Base-by-base conservation (phyloP, 257 asterid species). In the Verbena officinalis region DNA sequence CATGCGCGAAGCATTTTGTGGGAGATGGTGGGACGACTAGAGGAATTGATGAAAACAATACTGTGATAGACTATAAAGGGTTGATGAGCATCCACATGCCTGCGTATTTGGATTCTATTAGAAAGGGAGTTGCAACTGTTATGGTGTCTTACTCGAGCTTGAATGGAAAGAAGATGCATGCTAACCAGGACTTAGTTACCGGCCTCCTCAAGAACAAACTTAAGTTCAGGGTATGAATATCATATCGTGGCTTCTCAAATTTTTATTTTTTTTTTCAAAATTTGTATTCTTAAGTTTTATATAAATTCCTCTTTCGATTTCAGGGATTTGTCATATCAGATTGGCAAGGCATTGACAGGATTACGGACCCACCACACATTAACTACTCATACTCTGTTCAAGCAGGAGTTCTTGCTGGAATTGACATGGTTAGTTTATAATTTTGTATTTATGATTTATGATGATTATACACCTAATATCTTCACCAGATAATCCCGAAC, bases 321-420 rank as follows among this genome's bases (percentile, higher is more conserved):
- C 86, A 90, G 97, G 98, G 98, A 12, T 88, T 91, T 53, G 96
- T 88, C 31, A 84, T 88, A 67, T 86, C 96, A 21, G 97, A 91
- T 75, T 88, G 95, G 96, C 77, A 79, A 60, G 98, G 96, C 1
- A 75, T 91, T 23, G 98, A 91, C 68, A 85, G 76, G 67, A 88
- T 91, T 38, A 88, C 98, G 0, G 36, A 31, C 39, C 96, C 96
- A 8, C 94, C 95, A n/a, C 96, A 77, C 55, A 8, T 67, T 15
- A 88, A 91, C 76, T 91, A 91, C 63, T 36, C 94, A n/a, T 86
- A 84, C 49, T 91, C 98, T n/a, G 88, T 91, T 75, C 75, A 79
- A 62, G 94, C 94, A 4, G 95, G 95, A 73, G 67, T 88, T 58
- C 81, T 68, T 27, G 94, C 96, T 9, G 98, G 98, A 65, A 83